A percentile compares a stretch with the other conserved stretches of the same genome.
These are phyloP conservation scores for Kingdonia uniflora DNA, from an alignment of 164 flowering plant species.

Conservation along the genomic window DNA sequence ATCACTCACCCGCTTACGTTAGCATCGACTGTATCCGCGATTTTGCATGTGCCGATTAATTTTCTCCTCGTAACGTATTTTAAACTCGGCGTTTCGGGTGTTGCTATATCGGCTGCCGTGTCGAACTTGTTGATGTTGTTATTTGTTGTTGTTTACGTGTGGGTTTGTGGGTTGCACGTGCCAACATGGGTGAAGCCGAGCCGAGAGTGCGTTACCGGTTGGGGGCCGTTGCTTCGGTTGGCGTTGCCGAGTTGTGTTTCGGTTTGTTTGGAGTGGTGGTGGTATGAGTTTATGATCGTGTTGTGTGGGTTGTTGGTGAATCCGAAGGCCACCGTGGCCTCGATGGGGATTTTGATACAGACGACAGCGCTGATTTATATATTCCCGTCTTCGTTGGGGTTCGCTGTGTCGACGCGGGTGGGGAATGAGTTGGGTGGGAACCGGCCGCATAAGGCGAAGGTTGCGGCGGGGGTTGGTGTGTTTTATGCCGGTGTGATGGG, in stretches of 20 bases:
- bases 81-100: slow-evolving; percentile 58
- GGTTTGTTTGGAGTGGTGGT: slow-evolving; percentile 97
- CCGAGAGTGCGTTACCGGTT: slow-evolving; percentile 55
- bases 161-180: slow-evolving; percentile 27
- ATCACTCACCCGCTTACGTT: slow-evolving; percentile 74
- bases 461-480: slow-evolving; percentile 46
- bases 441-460: slow-evolving; percentile 45
- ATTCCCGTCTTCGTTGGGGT: slow-evolving; percentile 74
- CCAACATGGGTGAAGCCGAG: slow-evolving; percentile 48
- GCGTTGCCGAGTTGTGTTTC: slow-evolving; percentile 88
- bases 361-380: slow-evolving; percentile 79
- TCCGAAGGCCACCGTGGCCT: slow-evolving; percentile 72
- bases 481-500: slow-evolving; percentile 51
- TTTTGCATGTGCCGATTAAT: slow-evolving; percentile 52
- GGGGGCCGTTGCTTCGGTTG: slow-evolving; percentile 59
- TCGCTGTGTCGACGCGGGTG: slow-evolving; percentile 88
- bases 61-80: slow-evolving; percentile 36
- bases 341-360: slow-evolving; percentile 87
- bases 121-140: slow-evolving; percentile 42
- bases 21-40: slow-evolving; percentile 47
- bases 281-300: slow-evolving; percentile 94
- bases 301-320: slow-evolving; percentile 59
- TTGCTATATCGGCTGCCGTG: slow-evolving; percentile 52
- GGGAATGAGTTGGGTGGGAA: slow-evolving; percentile 88
- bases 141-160: slow-evolving; percentile 31